Evolutionary conservation across 2,329 filamentous ascomycete genomes (phyloP).

Genomic region (Trichophyton mentagrophytes): DNA sequence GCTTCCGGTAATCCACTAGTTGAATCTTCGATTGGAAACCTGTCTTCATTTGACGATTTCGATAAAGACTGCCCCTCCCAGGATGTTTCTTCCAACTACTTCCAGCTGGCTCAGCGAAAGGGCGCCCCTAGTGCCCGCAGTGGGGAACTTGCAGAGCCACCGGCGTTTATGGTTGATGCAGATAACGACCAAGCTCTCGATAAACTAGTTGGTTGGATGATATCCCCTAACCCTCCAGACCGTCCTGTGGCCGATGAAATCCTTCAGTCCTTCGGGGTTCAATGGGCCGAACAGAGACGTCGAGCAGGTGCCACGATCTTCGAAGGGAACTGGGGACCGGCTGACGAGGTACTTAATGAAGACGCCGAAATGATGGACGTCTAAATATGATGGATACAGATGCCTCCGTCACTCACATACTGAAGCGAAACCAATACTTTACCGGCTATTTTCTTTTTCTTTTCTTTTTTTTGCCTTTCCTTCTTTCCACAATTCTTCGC

Average conservation of each 20-base stretch:
- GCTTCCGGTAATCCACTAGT: slow-evolving; percentile 55
- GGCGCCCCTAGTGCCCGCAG: slow-evolving; percentile 24
- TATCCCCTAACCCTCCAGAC: slow-evolving; percentile 56
- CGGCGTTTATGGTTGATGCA: slow-evolving; percentile 76
- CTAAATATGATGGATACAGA: slow-evolving; percentile 18
- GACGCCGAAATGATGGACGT: slow-evolving; percentile 54
- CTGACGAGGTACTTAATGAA: slow-evolving; percentile 47
- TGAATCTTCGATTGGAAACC: slow-evolving; percentile 14
- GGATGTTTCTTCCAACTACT: not conserved
- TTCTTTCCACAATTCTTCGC: not conserved
- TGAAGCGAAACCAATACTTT: not conserved
- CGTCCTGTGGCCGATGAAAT: slow-evolving; percentile 66
- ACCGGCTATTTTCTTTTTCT: not conserved
- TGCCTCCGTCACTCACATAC: not conserved
- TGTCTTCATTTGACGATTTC: slow-evolving; percentile 31
- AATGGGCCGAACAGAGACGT: slow-evolving; percentile 65
- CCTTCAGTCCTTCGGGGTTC: slow-evolving; percentile 57
- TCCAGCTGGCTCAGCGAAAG: slow-evolving; percentile 2
- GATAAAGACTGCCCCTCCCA: slow-evolving; percentile 6
- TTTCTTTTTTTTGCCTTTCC: not conserved
- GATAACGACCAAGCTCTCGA: slow-evolving; percentile 65
- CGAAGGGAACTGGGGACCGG: slow-evolving; percentile 89
- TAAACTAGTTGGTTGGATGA: slow-evolving; percentile 76
- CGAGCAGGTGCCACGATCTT: slow-evolving; percentile 86
- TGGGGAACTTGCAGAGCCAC: slow-evolving; percentile 55